These are phyloP conservation scores for Leishmania lainsoni DNA, from an alignment of 208 protist species.

Conservation along the genomic window DNA sequence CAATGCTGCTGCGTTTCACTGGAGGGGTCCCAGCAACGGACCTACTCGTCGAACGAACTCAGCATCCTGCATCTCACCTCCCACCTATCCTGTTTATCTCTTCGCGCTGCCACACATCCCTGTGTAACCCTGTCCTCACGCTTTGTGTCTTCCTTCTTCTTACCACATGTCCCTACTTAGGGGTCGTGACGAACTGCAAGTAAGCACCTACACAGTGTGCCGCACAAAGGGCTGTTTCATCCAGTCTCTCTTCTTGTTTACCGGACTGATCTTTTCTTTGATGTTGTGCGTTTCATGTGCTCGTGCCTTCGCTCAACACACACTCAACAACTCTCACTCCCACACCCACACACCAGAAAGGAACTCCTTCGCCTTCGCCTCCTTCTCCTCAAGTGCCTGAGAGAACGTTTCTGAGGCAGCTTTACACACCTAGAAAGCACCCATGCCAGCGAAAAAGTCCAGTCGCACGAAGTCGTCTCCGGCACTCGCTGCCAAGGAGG, in stretches of 20 bases:
- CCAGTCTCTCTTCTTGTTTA: background rate
- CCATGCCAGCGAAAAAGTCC: conserved; percentile 52
- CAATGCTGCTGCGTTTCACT: background rate
- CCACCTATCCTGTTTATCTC: background rate
- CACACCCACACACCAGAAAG: background rate
- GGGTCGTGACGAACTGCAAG: background rate
- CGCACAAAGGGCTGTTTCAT: background rate
- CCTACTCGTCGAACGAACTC: background rate
- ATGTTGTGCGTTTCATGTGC: background rate
- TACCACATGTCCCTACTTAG: background rate
- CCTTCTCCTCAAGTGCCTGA: background rate
- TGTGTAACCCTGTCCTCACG: background rate
- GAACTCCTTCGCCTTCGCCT: background rate
- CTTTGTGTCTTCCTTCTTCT: conserved; percentile 1
- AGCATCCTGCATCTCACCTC: background rate
- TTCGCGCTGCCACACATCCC: background rate
- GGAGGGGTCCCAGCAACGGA: background rate
- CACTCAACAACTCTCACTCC: background rate
- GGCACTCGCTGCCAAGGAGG: conserved; percentile 36
- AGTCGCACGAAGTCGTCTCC: conserved; percentile 33
- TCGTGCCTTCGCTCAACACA: background rate
- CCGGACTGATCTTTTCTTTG: background rate
- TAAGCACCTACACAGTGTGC: background rate
- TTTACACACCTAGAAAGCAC: background rate
- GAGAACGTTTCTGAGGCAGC: background rate